phyloP scores from a whole-genome alignment of 768 basidiomycete genomes.

The Coprinopsis cinerea region DNA sequence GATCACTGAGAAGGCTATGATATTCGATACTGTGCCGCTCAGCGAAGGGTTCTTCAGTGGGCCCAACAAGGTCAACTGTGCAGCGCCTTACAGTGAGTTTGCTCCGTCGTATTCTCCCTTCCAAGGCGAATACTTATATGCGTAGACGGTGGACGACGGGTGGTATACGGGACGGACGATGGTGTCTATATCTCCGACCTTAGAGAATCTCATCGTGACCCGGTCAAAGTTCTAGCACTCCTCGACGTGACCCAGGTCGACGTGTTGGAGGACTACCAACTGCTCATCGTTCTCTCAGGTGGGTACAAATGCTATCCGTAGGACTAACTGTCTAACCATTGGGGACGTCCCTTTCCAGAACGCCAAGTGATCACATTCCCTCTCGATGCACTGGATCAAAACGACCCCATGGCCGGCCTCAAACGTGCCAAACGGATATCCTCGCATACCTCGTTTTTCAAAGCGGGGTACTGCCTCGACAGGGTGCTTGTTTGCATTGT shows the following conservation, averaged over 20 bases:
- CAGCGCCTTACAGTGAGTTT: constrained; percentile 77
- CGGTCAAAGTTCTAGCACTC: constrained; percentile 83
- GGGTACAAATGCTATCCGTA: constrained; percentile 15
- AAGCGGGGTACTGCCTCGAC: constrained; percentile 88
- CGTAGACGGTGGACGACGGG: constrained; percentile 71
- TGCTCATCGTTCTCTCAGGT: constrained; percentile 99
- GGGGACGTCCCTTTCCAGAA: constrained; percentile 48
- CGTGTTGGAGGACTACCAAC: constrained; percentile 91
- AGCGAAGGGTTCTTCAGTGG: constrained; percentile 87
- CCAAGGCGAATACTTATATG: constrained; percentile 8
- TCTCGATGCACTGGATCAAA: constrained; percentile 83
- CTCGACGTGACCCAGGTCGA: constrained; percentile 93
- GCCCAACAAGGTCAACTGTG: constrained; percentile 86
- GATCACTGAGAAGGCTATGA: constrained; percentile 75
- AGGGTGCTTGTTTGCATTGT: constrained; percentile 93
- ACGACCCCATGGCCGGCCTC: constrained; percentile 85
- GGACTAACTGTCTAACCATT: background rate
- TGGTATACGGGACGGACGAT: constrained; percentile 97
- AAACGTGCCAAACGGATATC: constrained; percentile 95
- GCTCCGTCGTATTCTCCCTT: constrained; percentile 4
- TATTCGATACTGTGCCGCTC: constrained; percentile 81
- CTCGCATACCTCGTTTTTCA: constrained; percentile 96
- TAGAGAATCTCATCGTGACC: constrained; percentile 68
- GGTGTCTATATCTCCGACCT: constrained; percentile 94
- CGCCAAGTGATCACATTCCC: constrained; percentile 96